These are phyloP conservation scores for Candida berthetii DNA, from an alignment of 805 yeast species.

Conservation along the genomic window DNA sequence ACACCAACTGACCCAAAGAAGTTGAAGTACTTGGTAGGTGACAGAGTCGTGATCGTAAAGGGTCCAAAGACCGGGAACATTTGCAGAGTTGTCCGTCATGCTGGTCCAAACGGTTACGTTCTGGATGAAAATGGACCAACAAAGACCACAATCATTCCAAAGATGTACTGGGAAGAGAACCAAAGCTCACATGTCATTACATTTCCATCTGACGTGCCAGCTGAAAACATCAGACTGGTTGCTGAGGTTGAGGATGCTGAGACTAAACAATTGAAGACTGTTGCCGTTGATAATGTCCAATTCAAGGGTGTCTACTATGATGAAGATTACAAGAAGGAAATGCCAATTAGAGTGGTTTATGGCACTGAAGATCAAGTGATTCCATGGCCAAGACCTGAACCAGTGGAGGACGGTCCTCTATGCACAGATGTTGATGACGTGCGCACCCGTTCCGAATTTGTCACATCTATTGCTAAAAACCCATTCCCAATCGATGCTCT, in stretches of 20 bases:
- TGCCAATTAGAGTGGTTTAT: constrained; percentile 74
- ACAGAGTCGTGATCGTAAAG: constrained; percentile 62
- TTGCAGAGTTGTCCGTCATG: constrained; percentile 56
- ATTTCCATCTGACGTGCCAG: constrained; percentile 58
- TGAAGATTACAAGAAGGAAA: constrained; percentile 59
- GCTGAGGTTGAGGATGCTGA: constrained; percentile 65
- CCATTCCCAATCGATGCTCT: constrained; percentile 69
- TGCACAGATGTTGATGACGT: constrained; percentile 53
- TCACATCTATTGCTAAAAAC: constrained; percentile 56
- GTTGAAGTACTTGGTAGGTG: constrained; percentile 67
- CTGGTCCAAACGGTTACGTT: constrained; percentile 55
- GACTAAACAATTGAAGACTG: constrained; percentile 55
- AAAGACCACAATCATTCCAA: constrained; percentile 61
- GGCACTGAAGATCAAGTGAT: constrained; percentile 64
- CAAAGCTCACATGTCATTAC: constrained; percentile 68
- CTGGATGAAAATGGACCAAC: constrained; percentile 66
- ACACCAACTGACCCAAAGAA: constrained; percentile 40
- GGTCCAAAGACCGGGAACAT: constrained; percentile 76
- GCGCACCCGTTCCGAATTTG: constrained; percentile 69
- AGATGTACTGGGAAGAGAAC: constrained; percentile 62
- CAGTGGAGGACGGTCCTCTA: constrained; percentile 45
- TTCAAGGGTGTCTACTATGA: constrained; percentile 71
- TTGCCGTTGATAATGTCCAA: constrained; percentile 72
- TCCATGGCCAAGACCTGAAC: constrained; percentile 85
- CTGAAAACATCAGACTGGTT: constrained; percentile 63